Evolutionary conservation across 257 asterid genomes (phyloP).

Genomic region (Knoxia roxburghii): DNA sequence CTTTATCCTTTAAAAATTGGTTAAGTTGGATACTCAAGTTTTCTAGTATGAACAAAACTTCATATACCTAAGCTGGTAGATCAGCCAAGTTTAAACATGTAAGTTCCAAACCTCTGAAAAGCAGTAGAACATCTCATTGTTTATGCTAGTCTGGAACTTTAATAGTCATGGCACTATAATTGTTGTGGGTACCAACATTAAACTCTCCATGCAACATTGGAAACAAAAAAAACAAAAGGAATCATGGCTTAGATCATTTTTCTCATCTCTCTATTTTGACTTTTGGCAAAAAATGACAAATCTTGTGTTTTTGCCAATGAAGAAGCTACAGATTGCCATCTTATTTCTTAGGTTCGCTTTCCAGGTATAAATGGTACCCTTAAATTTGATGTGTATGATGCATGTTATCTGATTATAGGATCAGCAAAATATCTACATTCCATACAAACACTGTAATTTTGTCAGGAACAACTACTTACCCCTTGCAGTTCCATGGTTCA

Average conservation of each 20-base stretch:
- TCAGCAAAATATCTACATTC: background rate
- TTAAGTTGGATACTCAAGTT: no score
- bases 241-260: background rate
- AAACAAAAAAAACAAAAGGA: background rate
- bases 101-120: background rate
- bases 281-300: background rate
- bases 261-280: background rate
- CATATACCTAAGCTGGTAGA: no score
- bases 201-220: background rate
- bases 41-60: background rate
- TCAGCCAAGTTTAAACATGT: background rate
- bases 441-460: constrained; percentile 4
- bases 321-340: no score
- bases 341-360: background rate
- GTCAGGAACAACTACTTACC: constrained; percentile 31
- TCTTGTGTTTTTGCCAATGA: background rate
- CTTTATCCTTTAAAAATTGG: no score
- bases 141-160: background rate
- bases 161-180: background rate
- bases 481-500: constrained; percentile 90
- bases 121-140: background rate
- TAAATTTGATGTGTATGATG: background rate
- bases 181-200: background rate
- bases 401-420: background rate
- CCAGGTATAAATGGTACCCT: background rate